A percentile compares a stretch with the other conserved stretches of the same genome.
phyloP scores from a whole-genome alignment of 306 rosid species.

The Albizia julibrissin region DNA sequence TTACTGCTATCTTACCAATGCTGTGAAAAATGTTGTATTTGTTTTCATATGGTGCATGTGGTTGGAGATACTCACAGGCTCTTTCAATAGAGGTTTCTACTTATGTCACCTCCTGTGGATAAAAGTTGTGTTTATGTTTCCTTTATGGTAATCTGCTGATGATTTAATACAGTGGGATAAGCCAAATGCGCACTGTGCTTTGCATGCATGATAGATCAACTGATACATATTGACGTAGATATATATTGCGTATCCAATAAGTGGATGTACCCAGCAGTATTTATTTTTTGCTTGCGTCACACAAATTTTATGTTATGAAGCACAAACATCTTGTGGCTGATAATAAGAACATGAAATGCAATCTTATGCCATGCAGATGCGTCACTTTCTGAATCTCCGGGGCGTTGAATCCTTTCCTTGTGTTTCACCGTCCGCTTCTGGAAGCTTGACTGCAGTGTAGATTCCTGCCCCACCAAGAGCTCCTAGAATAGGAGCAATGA shows the following conservation, averaged over 20 bases:
- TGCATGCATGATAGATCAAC: not conserved
- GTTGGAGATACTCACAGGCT: not conserved
- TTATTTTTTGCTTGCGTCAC: conserved; percentile 3
- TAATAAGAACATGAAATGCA: not conserved
- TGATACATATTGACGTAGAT: not conserved
- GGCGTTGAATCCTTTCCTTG: conserved; percentile 44
- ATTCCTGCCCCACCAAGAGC: conserved; percentile 81
- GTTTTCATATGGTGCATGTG: not conserved
- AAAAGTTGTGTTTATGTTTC: not conserved
- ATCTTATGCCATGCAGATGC: not conserved
- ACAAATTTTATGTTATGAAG: conserved; percentile 1
- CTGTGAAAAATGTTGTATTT: not conserved
- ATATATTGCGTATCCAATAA: conserved; percentile 23
- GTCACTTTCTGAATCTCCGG: conserved; percentile 65
- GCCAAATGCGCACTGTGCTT: not conserved
- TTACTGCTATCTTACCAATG: not conserved
- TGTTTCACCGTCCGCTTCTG: conserved; percentile 48
- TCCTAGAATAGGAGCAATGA: conserved; percentile 80
- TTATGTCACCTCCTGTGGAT: not conserved
- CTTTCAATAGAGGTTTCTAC: not conserved
- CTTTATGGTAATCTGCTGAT: not conserved
- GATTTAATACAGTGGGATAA: not conserved
- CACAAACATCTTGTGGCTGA: conserved; percentile 9
- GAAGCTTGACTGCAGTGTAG: conserved; percentile 75
- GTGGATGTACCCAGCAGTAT: not conserved